These are phyloP conservation scores for Fennellomyces sp. DNA, from an alignment of 371 early-diverging fungal species.

Conservation along the genomic window DNA sequence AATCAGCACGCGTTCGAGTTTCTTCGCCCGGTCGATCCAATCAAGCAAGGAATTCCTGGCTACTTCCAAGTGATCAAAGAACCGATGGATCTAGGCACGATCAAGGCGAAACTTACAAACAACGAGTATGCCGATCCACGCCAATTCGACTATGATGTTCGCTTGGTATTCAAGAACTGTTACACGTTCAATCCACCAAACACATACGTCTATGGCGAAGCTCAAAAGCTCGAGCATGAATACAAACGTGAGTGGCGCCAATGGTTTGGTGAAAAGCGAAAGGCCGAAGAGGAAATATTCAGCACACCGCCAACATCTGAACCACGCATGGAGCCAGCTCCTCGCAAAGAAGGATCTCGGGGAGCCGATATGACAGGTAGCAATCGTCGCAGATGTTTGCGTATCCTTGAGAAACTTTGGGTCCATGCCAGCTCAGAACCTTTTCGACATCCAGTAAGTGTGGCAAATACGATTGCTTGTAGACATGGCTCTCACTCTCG, in stretches of 20 bases:
- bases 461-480: no score
- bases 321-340: not conserved
- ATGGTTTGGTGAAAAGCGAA: constrained; percentile 37
- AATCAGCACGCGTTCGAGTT: constrained; percentile 45
- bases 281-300: not conserved
- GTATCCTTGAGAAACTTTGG: constrained; percentile 37
- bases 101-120: constrained; percentile 70
- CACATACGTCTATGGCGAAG: constrained; percentile 78
- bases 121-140: constrained; percentile 43
- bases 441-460: constrained; percentile 36
- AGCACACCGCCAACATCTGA: not conserved
- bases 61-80: constrained; percentile 86
- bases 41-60: constrained; percentile 54
- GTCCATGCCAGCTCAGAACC: constrained; percentile 35
- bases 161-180: constrained; percentile 58
- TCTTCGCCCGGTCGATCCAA: constrained; percentile 51
- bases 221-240: constrained; percentile 56
- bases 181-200: constrained; percentile 78
- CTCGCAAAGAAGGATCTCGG: not conserved
- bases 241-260: constrained; percentile 60
- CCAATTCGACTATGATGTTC: constrained; percentile 55
- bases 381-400: constrained; percentile 32
- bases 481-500: not conserved
- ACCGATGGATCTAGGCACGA: constrained; percentile 98
- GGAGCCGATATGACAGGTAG: constrained; percentile 24